Evolutionary conservation across 805 yeast species (phyloP), one percentile per base, ranked within the genome.

Genomic region (Lachancea fermentati): DNA sequence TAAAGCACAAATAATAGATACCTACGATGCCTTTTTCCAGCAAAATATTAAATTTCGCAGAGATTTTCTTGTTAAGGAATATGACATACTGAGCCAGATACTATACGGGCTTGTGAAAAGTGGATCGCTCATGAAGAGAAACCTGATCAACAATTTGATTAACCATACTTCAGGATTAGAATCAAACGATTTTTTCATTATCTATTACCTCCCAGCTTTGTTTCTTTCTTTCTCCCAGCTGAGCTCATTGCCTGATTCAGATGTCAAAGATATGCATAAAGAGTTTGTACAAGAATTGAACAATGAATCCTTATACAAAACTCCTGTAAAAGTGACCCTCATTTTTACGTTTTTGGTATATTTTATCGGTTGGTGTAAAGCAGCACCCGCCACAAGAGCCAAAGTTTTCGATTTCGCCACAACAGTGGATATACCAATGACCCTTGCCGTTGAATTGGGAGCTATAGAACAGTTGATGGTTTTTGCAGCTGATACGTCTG

Each of bases 51-150:
- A 68, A 28, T 79, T 74, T 51, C 74, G 83, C 53, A 75, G 87
- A 46, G 76, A 75, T 41, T 78, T 77, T 47, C 66, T 85, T 19
- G 71, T 77, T 38, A 68, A 67, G 36, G 80, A 81, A 50, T 93
- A 88, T 57, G 95, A 86, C 51, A 55, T 71, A 2, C 61, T 89
- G 40, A 81, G 89, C 32, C 84, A 79, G 56, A 67, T 85, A 1
- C 64, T 82, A 5, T 75, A 59, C 49, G 80, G 82, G 2, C 58
- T 76, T 32, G 65, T 72, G 5, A 64, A 66, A 2, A 65, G 65
- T 29, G 65, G 67, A 30, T 44, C 55, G 18, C 50, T 63, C 2
- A 48, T 58, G 29, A 63, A 60, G 5, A 57, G 63, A 0, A 59
- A 68, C 4, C 72, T 72, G 34, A 38, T 52, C 11, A 30, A 50